phyloP scores from a whole-genome alignment of 805 yeast species.

The Hanseniaspora guilliermondii region DNA sequence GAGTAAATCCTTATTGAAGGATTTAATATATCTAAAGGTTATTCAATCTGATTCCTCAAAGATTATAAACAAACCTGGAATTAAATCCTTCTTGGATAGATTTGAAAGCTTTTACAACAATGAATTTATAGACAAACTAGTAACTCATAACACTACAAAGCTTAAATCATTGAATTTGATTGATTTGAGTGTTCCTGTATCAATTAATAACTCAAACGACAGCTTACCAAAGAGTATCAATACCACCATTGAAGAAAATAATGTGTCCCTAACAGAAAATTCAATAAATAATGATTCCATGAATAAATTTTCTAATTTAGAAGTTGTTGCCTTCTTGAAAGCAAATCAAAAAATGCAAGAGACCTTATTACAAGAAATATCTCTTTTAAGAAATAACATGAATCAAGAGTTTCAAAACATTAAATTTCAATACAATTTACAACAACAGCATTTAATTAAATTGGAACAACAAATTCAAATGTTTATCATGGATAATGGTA shows the following conservation, averaged over 20 bases:
- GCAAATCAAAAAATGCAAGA: background rate
- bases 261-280: background rate
- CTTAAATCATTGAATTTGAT: background rate
- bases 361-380: background rate
- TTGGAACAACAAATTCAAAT: conserved; percentile 11
- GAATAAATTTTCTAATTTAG: background rate
- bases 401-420: conserved; percentile 12
- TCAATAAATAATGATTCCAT: background rate
- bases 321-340: background rate
- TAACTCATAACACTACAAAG: background rate
- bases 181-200: background rate
- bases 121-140: conserved; percentile 6
- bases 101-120: conserved; percentile 10
- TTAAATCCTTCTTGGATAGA: background rate
- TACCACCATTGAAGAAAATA: background rate
- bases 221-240: background rate
- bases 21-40: conserved; percentile 8
- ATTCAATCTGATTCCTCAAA: background rate
- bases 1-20: conserved; percentile 2
- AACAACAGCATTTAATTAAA: conserved; percentile 13
- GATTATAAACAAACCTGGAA: background rate
- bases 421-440: conserved; percentile 10
- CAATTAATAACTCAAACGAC: background rate
- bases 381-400: background rate
- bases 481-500: background rate